phyloP scores from a whole-genome alignment of 2,329 filamentous ascomycete genomes.

The Paecilomyces niveus region DNA sequence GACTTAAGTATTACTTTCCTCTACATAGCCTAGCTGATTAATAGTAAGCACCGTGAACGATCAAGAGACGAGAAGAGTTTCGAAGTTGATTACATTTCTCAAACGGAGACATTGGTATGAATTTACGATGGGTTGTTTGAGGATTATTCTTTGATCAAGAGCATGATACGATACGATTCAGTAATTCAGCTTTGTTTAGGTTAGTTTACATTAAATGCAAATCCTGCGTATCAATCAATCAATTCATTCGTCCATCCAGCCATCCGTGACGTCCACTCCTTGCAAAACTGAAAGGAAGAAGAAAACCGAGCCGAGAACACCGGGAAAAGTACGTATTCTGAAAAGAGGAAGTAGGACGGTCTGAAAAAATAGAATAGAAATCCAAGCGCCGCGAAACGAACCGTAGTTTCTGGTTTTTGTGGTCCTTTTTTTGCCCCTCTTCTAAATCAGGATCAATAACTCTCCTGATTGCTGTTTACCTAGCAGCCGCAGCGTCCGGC shows the following conservation, averaged over 20 bases:
- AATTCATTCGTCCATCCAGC: not conserved
- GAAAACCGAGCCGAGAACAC: not conserved
- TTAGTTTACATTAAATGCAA: not conserved
- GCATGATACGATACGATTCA: not conserved
- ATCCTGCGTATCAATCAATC: not conserved
- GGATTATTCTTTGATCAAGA: no score
- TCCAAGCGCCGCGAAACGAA: not conserved
- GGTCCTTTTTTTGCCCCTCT: not conserved
- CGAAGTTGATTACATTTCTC: no score
- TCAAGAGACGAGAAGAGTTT: no score
- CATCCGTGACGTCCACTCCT: not conserved
- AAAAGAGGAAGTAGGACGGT: not conserved
- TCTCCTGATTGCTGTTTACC: constrained; percentile 8
- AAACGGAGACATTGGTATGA: no score
- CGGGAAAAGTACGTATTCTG: not conserved
- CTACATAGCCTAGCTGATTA: no score
- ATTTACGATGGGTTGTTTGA: no score
- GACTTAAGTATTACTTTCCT: no score
- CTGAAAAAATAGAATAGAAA: not conserved
- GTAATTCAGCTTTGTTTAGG: not conserved
- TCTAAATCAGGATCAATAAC: not conserved
- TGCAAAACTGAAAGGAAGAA: not conserved
- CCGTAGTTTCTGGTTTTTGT: not conserved
- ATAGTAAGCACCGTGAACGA: no score
- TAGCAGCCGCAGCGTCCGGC: constrained; percentile 28